Conservation (phyloP, 2,329 filamentous ascomycete genomes). For the Sarocladium kiliense region DNA sequence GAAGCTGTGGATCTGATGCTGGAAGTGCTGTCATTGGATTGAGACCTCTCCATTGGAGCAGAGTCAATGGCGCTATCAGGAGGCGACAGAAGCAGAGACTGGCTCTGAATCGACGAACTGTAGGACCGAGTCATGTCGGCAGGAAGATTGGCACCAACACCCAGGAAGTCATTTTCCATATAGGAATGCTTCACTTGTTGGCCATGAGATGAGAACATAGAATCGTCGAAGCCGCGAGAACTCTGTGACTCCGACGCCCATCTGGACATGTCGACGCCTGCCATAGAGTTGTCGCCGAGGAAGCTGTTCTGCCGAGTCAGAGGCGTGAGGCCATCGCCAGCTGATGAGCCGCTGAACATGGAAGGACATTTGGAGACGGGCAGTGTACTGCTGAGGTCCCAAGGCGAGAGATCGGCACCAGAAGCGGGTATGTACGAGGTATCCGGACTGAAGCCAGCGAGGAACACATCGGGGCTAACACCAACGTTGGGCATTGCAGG, state of each 20-base stretch:
- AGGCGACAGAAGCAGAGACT: conserved; percentile 5
- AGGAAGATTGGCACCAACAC: conserved; percentile 31
- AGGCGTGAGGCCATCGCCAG: conserved; percentile 30
- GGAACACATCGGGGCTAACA: conserved; percentile 32
- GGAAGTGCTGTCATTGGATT: conserved; percentile 35
- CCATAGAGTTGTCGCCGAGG: conserved; percentile 22
- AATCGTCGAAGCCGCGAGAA: conserved; percentile 11
- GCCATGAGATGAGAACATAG: conserved; percentile 11
- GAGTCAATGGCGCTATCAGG: conserved; percentile 15
- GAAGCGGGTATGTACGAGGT: conserved; percentile 21
- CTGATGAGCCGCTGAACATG: conserved; percentile 35
- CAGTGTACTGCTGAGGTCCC: conserved; percentile 21
- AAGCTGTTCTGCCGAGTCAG: conserved; percentile 40
- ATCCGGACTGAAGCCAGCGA: conserved; percentile 20
- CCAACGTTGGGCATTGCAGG: conserved; percentile 24
- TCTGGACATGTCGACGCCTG: conserved; percentile 14
- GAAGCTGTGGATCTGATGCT: conserved; percentile 42
- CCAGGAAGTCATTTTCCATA: conserved; percentile 27
- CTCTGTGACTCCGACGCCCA: conserved; percentile 1
- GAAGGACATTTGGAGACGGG: conserved; percentile 34
- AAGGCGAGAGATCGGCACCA: conserved; percentile 17
- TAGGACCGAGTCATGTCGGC: background rate
- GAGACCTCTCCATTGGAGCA: conserved; percentile 41
- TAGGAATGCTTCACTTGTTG: conserved; percentile 22
- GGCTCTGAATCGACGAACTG: background rate